Evolutionary conservation across 176 grass and related monocot species (phyloP).

Genomic region (Luzula sylvatica): DNA sequence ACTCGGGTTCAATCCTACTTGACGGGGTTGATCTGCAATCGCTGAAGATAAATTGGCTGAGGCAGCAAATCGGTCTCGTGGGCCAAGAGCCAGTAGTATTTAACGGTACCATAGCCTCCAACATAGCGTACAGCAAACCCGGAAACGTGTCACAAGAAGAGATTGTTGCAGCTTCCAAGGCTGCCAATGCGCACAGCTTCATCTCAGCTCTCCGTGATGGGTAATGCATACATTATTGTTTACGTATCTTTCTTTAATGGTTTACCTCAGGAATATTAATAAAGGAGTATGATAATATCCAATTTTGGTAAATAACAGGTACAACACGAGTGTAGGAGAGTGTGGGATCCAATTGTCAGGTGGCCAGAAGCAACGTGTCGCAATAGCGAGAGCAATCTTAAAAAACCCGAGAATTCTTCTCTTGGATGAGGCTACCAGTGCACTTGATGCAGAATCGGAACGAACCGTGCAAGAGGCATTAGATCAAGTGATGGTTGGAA

Average conservation of each 20-base stretch:
- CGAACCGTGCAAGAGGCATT: slow-evolving; percentile 57
- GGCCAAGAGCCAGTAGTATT: slow-evolving; percentile 67
- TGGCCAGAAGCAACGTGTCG: too few relatives aligned
- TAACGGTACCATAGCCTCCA: slow-evolving; percentile 56
- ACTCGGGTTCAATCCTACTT: slow-evolving; percentile 42
- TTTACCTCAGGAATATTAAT: too few relatives aligned
- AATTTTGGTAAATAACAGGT: too few relatives aligned
- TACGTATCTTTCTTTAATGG: too few relatives aligned
- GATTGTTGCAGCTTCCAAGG: slow-evolving; percentile 37
- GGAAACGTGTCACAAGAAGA: slow-evolving; percentile 50
- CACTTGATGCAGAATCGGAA: slow-evolving; percentile 63
- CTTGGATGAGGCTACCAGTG: too few relatives aligned
- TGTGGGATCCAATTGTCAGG: too few relatives aligned
- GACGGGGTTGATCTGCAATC: slow-evolving; percentile 40
- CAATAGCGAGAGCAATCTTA: too few relatives aligned
- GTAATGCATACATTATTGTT: too few relatives aligned
- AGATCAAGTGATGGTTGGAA: slow-evolving; percentile 40
- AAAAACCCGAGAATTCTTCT: too few relatives aligned
- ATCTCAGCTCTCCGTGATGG: slow-evolving; percentile 50
- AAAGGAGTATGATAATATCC: too few relatives aligned
- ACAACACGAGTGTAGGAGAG: too few relatives aligned
- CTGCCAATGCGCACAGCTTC: slow-evolving; percentile 68
- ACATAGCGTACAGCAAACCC: slow-evolving; percentile 79
- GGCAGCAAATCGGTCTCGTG: slow-evolving; percentile 52
- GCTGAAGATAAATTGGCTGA: slow-evolving; percentile 58